Conservation (phyloP, 345 rosid genomes). For the Salix viminalis region DNA sequence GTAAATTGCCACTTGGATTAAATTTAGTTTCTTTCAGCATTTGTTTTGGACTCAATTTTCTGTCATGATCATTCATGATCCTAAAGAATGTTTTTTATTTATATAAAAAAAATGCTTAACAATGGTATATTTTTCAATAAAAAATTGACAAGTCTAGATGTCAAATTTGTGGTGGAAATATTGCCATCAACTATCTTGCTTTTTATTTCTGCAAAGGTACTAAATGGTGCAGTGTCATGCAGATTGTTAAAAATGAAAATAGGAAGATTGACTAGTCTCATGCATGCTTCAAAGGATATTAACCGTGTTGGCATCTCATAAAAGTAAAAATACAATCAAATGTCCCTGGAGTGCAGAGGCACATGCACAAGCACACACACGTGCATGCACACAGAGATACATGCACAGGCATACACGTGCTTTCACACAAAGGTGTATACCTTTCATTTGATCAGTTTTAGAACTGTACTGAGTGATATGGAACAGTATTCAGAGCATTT, state of each 20-base stretch:
- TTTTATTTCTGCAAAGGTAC: not conserved
- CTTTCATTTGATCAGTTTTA: not conserved
- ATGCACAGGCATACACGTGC: no score
- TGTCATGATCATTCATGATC: not conserved
- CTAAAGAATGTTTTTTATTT: not conserved
- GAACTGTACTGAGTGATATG: not conserved
- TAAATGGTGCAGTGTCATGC: not conserved
- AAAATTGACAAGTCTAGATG: not conserved
- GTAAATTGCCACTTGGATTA: not conserved
- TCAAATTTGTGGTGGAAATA: not conserved
- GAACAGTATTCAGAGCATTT: not conserved
- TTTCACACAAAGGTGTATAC: not conserved
- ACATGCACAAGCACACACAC: not conserved
- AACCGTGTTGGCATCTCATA: not conserved
- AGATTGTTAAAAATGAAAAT: not conserved
- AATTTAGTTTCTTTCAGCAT: not conserved
- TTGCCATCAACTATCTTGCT: not conserved
- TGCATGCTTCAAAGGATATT: not conserved
- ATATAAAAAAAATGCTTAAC: not conserved
- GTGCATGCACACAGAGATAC: no score
- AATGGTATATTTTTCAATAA: not conserved
- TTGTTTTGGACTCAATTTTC: not conserved
- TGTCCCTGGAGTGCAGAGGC: not conserved
- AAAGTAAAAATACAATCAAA: not conserved
- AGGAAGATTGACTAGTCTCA: not conserved